Percentiles rank a stretch among this genome's conserved stretches.
phyloP scores from a whole-genome alignment of 345 rosid genomes.

The Eucalyptus caleyi region DNA sequence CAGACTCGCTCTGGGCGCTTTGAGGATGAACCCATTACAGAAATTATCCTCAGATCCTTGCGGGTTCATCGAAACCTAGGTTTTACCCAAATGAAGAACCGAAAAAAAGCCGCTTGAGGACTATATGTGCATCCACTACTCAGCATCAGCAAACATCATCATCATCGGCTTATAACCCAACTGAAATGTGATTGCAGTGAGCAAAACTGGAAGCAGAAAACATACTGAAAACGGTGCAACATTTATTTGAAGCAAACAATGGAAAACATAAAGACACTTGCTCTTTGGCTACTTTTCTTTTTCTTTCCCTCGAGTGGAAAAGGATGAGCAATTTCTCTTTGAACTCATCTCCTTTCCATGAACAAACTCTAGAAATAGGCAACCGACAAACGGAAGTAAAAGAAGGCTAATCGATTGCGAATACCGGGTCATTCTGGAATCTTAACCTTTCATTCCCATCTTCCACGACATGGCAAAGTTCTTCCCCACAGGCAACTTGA shows the following conservation, averaged over 20 bases:
- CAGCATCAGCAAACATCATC: not conserved
- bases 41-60: not conserved
- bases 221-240: not conserved
- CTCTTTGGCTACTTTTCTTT: not conserved
- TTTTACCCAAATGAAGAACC: not conserved
- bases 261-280: not conserved
- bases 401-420: not conserved
- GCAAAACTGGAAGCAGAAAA: not conserved
- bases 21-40: not conserved
- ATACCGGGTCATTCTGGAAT: not conserved
- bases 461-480: constrained; percentile 65
- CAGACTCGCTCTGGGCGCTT: not conserved
- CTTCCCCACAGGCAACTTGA: constrained; percentile 58
- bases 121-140: not conserved
- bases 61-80: not conserved
- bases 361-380: not conserved
- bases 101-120: not conserved
- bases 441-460: constrained; percentile 19
- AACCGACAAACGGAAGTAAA: not conserved
- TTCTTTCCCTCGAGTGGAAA: not conserved
- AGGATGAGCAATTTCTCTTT: constrained; percentile 13
- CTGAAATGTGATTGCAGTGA: not conserved
- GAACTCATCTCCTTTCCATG: constrained; percentile 23
- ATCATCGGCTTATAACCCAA: not conserved
- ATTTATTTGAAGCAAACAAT: not conserved